Evolutionary conservation across 306 rosid species (phyloP).

Genomic region (Cucurbita argyrosperma): DNA sequence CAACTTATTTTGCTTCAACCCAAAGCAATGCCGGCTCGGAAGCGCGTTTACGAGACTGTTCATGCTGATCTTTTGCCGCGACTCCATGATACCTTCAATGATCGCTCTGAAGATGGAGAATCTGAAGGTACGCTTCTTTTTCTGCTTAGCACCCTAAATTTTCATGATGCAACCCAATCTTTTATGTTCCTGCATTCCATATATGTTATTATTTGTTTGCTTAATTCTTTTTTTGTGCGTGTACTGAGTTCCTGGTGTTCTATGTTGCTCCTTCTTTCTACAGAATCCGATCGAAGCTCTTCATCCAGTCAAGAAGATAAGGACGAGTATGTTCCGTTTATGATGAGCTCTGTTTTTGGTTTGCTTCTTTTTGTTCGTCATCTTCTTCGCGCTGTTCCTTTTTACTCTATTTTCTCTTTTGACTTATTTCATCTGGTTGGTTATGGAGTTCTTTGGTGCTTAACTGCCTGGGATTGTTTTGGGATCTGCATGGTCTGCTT

Average conservation of each 20-base stretch:
- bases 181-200: conserved; percentile 3
- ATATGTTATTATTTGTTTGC: not conserved
- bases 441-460: conserved; percentile 21
- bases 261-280: conserved; percentile 3
- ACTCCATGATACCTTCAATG: conserved; percentile 12
- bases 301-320: conserved; percentile 27
- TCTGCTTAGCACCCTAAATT: conserved; percentile 7
- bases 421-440: conserved; percentile 5
- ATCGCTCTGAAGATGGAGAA: conserved; percentile 20
- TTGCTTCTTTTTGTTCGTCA: not conserved
- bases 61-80: conserved; percentile 22
- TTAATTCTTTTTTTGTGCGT: not conserved
- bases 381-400: not conserved
- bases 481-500: conserved; percentile 15
- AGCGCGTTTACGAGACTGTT: conserved; percentile 23
- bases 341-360: not conserved
- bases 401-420: not conserved
- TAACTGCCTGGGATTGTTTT: conserved; percentile 20
- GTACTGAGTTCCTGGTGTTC: conserved; percentile 12
- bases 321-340: conserved; percentile 39
- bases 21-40: conserved; percentile 62
- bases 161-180: not conserved
- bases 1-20: conserved; percentile 8
- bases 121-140: conserved; percentile 35
- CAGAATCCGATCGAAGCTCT: conserved; percentile 55